Percentiles rank a stretch among this genome's conserved stretches.
phyloP scores from a whole-genome alignment of 176 grass and related monocot genomes.

The Aegilops speltoides region DNA sequence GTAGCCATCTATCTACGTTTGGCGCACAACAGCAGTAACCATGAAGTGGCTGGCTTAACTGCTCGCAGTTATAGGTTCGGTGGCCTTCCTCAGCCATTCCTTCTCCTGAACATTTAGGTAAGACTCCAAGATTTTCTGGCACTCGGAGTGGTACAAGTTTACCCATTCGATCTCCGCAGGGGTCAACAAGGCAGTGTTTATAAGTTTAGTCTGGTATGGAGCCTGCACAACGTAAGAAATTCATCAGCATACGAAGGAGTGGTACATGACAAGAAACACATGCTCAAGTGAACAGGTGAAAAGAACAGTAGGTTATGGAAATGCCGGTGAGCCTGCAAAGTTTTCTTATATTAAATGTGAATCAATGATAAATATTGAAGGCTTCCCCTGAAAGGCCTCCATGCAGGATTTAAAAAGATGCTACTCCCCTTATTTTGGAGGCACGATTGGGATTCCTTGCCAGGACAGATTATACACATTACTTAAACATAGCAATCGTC shows the following conservation, averaged over 20 bases:
- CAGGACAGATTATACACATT: neutral
- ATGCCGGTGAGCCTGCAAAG: neutral
- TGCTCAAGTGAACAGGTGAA: neutral
- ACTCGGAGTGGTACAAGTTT: conserved; percentile 69
- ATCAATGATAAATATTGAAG: neutral
- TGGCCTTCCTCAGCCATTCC: conserved; percentile 78
- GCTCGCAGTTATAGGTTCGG: conserved; percentile 46
- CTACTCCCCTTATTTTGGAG: neutral
- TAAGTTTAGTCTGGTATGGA: conserved; percentile 87
- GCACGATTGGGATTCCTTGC: neutral
- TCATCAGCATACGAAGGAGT: conserved; percentile 1
- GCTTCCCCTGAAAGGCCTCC: neutral
- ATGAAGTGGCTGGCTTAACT: conserved; percentile 29
- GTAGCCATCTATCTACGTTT: conserved; percentile 1
- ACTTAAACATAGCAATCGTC: neutral
- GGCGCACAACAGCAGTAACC: neutral
- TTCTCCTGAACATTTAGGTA: conserved; percentile 65
- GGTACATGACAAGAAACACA: neutral
- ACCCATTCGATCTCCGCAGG: conserved; percentile 82
- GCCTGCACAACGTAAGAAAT: conserved; percentile 42
- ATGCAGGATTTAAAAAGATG: too few species aligned
- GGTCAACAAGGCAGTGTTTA: conserved; percentile 57
- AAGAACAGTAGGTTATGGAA: neutral
- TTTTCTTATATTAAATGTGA: neutral
- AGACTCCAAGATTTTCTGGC: conserved; percentile 53